A percentile compares a stretch with the other conserved stretches of the same genome.
These are phyloP conservation scores for Globisporangium radiosum DNA, from an alignment of 352 stramenopile species.

Conservation along the genomic window DNA sequence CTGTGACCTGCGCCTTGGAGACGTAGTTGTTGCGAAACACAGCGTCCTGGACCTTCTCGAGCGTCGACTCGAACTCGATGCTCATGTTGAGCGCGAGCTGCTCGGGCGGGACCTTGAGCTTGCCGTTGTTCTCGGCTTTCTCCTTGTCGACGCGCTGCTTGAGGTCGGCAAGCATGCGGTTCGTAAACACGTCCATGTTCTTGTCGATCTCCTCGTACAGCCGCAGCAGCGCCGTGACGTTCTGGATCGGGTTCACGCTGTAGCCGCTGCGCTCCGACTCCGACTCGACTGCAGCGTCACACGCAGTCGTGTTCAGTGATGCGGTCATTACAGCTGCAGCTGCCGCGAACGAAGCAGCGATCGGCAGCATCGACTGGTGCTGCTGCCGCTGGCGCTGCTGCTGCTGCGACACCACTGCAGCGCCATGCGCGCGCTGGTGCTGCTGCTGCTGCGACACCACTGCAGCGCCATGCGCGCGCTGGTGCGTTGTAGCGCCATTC, in stretches of 20 bases:
- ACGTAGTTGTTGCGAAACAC: conserved; percentile 84
- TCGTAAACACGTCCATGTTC: conserved; percentile 77
- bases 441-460: neutral
- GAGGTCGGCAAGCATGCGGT: conserved; percentile 59
- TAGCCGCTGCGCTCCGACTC: conserved; percentile 22
- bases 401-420: neutral
- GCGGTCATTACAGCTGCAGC: conserved; percentile 5
- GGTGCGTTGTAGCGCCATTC: neutral
- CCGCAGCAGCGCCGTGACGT: conserved; percentile 56
- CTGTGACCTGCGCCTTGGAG: conserved; percentile 67
- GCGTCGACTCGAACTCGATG: conserved; percentile 70
- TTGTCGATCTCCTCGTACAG: conserved; percentile 82
- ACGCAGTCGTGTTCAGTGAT: neutral
- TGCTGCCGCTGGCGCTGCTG: too few species aligned
- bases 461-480: neutral
- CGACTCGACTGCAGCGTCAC: conserved; percentile 13
- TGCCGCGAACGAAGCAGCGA: neutral
- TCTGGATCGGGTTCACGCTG: conserved; percentile 61
- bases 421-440: neutral
- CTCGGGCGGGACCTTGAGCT: conserved; percentile 45
- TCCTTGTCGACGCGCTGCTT: conserved; percentile 47
- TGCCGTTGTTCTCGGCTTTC: conserved; percentile 33
- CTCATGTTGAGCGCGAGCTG: conserved; percentile 80
- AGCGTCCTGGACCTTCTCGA: conserved; percentile 76
- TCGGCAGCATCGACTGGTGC: neutral